Evolutionary conservation across 2,329 filamentous ascomycete genomes (phyloP).

Genomic region (Cladosporium sp.): DNA sequence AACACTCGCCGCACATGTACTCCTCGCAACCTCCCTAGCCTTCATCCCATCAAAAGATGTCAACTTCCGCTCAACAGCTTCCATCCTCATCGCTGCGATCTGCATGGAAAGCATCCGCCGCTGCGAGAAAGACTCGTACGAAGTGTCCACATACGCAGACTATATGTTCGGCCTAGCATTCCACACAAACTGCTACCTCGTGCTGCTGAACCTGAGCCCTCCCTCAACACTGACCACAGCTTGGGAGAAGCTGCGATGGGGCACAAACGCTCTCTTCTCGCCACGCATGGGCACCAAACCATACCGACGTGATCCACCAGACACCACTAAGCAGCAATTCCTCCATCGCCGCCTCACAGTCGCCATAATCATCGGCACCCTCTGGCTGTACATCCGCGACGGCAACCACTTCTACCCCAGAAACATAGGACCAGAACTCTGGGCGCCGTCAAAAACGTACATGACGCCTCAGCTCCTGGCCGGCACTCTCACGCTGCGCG

Average conservation of each 20-base stretch:
- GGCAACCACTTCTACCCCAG: neutral
- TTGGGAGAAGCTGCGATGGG: conserved; percentile 2
- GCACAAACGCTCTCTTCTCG: conserved; percentile 6
- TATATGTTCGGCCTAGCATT: conserved; percentile 10
- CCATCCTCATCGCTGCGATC: neutral
- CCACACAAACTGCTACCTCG: conserved; percentile 9
- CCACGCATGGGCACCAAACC: conserved; percentile 9
- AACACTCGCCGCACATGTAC: neutral
- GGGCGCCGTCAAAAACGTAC: neutral
- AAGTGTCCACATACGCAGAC: conserved; percentile 1
- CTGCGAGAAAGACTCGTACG: neutral
- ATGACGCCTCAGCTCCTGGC: conserved; percentile 2
- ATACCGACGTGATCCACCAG: conserved; percentile 2
- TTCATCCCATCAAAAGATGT: neutral
- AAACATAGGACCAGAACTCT: neutral
- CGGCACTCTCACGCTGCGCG: conserved; percentile 1
- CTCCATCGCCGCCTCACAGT: neutral
- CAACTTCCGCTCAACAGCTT: neutral
- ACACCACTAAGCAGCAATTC: neutral
- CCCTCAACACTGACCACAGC: neutral
- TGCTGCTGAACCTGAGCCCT: neutral
- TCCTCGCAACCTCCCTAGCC: neutral
- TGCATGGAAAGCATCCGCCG: conserved; percentile 5
- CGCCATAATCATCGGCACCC: neutral
- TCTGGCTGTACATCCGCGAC: conserved; percentile 4